A percentile compares a stretch with the other conserved stretches of the same genome.
Conservation (phyloP, 257 asterid genomes). For the Avicennia marina region DNA sequence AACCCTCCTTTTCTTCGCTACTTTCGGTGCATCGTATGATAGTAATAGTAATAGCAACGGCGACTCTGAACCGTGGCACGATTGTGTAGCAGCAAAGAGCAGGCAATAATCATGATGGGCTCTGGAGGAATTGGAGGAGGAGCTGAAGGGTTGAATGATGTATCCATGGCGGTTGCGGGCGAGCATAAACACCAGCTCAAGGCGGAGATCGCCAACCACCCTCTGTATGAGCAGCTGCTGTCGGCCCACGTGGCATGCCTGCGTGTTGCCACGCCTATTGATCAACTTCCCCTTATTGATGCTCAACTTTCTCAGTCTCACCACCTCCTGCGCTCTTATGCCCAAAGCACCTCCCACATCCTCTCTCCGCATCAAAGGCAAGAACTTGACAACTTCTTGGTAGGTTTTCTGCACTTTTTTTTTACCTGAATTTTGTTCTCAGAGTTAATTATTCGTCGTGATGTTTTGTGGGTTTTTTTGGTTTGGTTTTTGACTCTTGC, state of each 20-base stretch:
- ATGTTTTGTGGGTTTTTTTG: not conserved
- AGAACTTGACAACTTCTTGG: slow-evolving; percentile 90
- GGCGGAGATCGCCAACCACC: slow-evolving; percentile 85
- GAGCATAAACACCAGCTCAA: slow-evolving; percentile 49
- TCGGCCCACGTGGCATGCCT: slow-evolving; percentile 95
- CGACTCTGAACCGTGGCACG: not conserved
- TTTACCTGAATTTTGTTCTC: too few species aligned
- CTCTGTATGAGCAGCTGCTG: slow-evolving; percentile 79
- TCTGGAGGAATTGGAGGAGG: slow-evolving; percentile 19
- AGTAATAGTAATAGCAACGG: not conserved
- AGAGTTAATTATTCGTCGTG: not conserved
- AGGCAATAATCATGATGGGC: slow-evolving; percentile 35
- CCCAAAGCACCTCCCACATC: slow-evolving; percentile 31
- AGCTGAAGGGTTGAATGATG: slow-evolving; percentile 25
- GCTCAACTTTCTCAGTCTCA: slow-evolving; percentile 83
- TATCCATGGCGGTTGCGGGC: slow-evolving; percentile 21
- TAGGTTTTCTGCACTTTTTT: slow-evolving; percentile 18
- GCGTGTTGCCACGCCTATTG: slow-evolving; percentile 96
- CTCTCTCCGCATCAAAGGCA: slow-evolving; percentile 64
- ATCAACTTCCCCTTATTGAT: slow-evolving; percentile 84
- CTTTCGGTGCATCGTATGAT: not conserved
- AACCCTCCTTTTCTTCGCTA: slow-evolving; percentile 12
- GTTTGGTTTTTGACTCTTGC: not conserved
- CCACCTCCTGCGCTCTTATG: slow-evolving; percentile 63
- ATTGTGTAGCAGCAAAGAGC: not conserved